Conservation (phyloP, 164 flowering plant species). For the Dillenia turbinata region DNA sequence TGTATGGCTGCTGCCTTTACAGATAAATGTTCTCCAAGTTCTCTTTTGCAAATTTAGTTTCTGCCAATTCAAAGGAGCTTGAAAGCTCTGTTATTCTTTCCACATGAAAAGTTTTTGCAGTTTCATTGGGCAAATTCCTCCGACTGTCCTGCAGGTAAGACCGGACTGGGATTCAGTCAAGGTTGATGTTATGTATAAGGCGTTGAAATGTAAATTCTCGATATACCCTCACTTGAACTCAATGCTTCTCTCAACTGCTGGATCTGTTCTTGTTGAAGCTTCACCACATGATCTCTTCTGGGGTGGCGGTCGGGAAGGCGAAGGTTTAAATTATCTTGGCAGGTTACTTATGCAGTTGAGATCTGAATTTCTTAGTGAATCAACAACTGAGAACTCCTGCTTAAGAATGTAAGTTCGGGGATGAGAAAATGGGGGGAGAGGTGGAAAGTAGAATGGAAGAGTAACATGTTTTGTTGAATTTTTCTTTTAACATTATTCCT, state of each 20-base stretch:
- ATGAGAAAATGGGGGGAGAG: too few species aligned
- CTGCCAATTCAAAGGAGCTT: too few species aligned
- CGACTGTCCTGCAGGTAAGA: constrained; percentile 51
- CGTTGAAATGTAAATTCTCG: constrained; percentile 88
- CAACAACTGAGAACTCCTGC: constrained; percentile 19
- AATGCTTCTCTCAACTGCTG: constrained; percentile 79
- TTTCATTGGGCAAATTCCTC: background rate
- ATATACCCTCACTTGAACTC: constrained; percentile 79
- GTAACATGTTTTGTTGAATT: too few species aligned
- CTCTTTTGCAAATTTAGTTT: too few species aligned
- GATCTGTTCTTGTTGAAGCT: constrained; percentile 91
- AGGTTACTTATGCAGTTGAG: constrained; percentile 85
- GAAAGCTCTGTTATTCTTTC: too few species aligned
- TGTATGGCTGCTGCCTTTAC: too few species aligned
- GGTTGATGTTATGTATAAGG: constrained; percentile 82
- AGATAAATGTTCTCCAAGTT: too few species aligned
- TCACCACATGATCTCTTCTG: constrained; percentile 97
- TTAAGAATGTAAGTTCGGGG: constrained; percentile 4
- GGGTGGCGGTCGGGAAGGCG: constrained; percentile 98
- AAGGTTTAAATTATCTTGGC: constrained; percentile 88
- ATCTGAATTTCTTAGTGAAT: constrained; percentile 81
- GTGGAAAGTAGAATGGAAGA: too few species aligned
- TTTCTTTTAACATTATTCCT: too few species aligned
- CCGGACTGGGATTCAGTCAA: constrained; percentile 76
- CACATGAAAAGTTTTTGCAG: background rate